Evolutionary conservation across 106 monocot genomes (phyloP), one percentile per base, ranked within the genome.

Genomic region (Dactylorhiza incarnata): DNA sequence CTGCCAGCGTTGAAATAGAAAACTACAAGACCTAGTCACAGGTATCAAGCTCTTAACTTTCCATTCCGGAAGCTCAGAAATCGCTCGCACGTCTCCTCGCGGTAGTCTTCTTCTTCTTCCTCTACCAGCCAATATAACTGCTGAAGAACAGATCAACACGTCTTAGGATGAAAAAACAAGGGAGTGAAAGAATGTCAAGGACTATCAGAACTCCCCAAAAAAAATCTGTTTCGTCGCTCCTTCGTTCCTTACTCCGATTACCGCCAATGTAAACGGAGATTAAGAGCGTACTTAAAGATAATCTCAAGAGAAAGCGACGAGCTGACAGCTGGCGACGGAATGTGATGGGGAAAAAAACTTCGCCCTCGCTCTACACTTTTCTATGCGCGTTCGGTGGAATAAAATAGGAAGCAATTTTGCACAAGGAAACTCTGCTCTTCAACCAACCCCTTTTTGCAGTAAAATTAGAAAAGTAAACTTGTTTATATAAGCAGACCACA

Each of bases 291-390:
- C 48, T 72, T 45, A 69, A 68, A 69, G 69, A 69, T 45, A 46
- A 43, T 69, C 47, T 7, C 22, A 37, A 47, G 6, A 72, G 72
- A 72, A 48, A 69, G 69, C 43, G 69, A 47, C 49, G 72, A 69
- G 19, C 72, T 49, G 37, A 72, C 72, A 72, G 72, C 72, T 72
- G 72, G 72, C 23, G 29, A 48, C 45, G 15, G 69, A 69, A 14
- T 43, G 69, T 46, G 69, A 69, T 69, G 69, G 69, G 15, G 22
- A 22, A 72, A 16, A 9, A 48, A 10, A 10, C 49, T 13, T 49
- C 45, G 7, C 45, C 17, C 45, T 17, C 44, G 14, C 69, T 12
- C 26, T 66, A 0, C 69, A 29, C 45, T 46, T 72, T 49, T 22
- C 17, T 22, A 49, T 72, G 48, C 72, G 72, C 72, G 72, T 72